Evolutionary conservation across 208 protist species (phyloP).

Genomic region (Trypanosomatidae sp.): DNA sequence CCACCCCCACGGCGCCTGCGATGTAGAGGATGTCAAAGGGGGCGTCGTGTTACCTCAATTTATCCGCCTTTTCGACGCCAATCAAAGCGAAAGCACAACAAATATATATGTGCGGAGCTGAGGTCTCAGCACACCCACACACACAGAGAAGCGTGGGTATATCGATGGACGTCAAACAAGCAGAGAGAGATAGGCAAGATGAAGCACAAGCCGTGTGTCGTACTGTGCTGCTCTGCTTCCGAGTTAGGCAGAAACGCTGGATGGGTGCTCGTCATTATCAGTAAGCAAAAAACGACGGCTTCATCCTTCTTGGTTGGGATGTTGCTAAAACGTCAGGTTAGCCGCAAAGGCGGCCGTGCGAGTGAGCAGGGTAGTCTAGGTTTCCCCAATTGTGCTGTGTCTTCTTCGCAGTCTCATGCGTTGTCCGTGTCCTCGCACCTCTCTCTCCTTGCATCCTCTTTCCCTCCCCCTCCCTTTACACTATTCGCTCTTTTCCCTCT

Average conservation of each 20-base stretch:
- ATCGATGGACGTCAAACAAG: neutral
- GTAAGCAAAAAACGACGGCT: neutral
- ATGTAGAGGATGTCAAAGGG: constrained; percentile 11
- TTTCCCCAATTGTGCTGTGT: neutral
- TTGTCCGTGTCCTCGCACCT: neutral
- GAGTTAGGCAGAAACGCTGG: neutral
- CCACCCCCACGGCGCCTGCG: constrained; percentile 20
- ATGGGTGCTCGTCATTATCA: neutral
- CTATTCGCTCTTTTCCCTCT: neutral
- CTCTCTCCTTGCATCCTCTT: neutral
- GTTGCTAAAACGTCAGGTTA: neutral
- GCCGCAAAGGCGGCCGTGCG: neutral
- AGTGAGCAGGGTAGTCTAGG: neutral
- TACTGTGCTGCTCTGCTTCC: neutral
- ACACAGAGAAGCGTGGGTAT: neutral
- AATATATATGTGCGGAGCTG: neutral
- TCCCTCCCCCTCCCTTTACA: neutral
- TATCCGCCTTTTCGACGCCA: neutral
- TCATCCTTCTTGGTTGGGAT: neutral
- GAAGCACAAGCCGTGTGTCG: neutral
- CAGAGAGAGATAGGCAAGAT: constrained; percentile 15
- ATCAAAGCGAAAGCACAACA: neutral
- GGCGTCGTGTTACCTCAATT: neutral
- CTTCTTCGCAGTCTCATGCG: neutral
- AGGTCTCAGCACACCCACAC: neutral